phyloP scores from a whole-genome alignment of 1,284 basidiomycete genomes.

The Pyrrhoderma noxium region DNA sequence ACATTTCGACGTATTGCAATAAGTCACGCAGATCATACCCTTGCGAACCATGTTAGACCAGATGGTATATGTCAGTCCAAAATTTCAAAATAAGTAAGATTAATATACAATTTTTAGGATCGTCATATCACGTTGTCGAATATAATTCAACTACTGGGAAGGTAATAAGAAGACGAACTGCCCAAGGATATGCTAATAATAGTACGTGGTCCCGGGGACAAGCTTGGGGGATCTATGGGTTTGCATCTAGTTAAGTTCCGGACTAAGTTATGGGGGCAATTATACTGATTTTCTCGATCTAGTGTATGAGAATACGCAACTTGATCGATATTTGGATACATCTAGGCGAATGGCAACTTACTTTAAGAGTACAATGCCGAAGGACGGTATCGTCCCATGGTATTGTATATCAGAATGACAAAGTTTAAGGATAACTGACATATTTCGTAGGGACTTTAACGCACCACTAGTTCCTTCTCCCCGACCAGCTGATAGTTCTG shows the following conservation, averaged over 20 bases:
- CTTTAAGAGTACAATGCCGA: slow-evolving; percentile 50
- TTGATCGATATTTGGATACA: slow-evolving; percentile 47
- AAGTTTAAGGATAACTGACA: neutral
- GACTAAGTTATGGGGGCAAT: slow-evolving; percentile 14
- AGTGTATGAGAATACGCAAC: slow-evolving; percentile 56
- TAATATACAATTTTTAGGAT: slow-evolving; percentile 37
- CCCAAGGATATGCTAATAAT: slow-evolving; percentile 55
- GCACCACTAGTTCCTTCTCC: slow-evolving; percentile 43
- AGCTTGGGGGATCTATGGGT: slow-evolving; percentile 65
- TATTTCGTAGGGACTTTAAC: slow-evolving; percentile 57
- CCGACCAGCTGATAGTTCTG: slow-evolving; percentile 58
- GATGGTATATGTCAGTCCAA: no score
- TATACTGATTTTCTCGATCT: neutral
- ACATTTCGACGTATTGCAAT: slow-evolving; percentile 54
- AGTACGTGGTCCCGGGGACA: slow-evolving; percentile 71
- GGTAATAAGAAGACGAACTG: slow-evolving; percentile 47
- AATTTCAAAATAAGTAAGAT: no score
- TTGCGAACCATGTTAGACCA: slow-evolving; percentile 53
- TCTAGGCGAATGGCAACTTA: slow-evolving; percentile 49
- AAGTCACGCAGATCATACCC: slow-evolving; percentile 59
- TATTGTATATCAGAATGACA: slow-evolving; percentile 23
- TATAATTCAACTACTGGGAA: slow-evolving; percentile 57
- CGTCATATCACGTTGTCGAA: slow-evolving; percentile 61
- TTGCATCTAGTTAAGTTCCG: slow-evolving; percentile 49
- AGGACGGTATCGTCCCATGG: slow-evolving; percentile 59